Conservation (phyloP, 2,329 filamentous ascomycete genomes). For the Huntiella omanensis region DNA sequence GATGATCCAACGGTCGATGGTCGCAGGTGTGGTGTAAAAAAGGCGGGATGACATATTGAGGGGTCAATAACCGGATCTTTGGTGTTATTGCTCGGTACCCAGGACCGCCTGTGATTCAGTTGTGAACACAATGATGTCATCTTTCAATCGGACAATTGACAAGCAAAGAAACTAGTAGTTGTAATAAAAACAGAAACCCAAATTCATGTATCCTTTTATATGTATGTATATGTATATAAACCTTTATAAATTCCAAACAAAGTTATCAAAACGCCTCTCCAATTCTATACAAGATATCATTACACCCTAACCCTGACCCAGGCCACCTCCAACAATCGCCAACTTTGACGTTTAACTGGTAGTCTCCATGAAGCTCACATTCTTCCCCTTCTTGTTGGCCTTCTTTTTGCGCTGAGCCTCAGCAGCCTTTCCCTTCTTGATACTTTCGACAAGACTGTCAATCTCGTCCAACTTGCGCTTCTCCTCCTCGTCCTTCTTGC, state of each 20-base stretch:
- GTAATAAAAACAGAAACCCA: no score
- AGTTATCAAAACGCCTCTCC: background rate
- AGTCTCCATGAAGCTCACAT: slow-evolving; percentile 9
- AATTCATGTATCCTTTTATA: background rate
- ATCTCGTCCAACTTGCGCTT: slow-evolving; percentile 19
- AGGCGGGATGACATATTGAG: slow-evolving; percentile 8
- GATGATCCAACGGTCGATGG: background rate
- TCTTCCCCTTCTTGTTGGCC: slow-evolving; percentile 17
- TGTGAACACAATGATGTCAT: no score
- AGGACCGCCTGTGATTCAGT: no score
- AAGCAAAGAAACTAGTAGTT: no score
- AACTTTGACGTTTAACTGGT: no score
- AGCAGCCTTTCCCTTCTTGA: slow-evolving; percentile 19
- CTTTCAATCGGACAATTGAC: no score
- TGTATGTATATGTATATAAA: background rate
- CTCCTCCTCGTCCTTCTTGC: slow-evolving; percentile 17
- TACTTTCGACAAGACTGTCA: slow-evolving; percentile 20
- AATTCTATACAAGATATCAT: background rate
- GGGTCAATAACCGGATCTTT: slow-evolving; percentile 3
- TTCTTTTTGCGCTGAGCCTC: slow-evolving; percentile 18
- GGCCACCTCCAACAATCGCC: no score
- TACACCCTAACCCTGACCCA: no score
- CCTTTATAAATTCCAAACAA: background rate
- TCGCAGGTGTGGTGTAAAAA: slow-evolving; percentile 4
- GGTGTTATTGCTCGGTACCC: no score